Evolutionary conservation across 169 alveolate genomes (phyloP).

Genomic region (Eimeria acervulina): DNA sequence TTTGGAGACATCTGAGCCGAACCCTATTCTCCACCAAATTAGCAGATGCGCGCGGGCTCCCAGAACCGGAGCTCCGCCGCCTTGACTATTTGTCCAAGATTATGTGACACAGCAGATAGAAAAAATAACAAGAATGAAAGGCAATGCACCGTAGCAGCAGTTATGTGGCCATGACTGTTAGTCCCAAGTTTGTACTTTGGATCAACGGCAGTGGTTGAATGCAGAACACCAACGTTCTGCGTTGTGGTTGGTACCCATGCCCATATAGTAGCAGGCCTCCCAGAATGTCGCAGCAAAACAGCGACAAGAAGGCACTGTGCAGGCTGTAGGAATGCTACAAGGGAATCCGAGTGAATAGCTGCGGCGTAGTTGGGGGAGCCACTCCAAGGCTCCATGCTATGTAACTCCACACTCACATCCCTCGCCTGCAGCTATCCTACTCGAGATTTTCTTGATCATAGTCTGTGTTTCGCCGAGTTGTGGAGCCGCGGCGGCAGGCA

Average conservation of each 20-base stretch:
- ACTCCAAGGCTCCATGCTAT: too few species aligned
- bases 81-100: too few species aligned
- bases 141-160: not conserved
- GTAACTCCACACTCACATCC: not conserved
- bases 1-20: not conserved
- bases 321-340: too few species aligned
- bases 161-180: not conserved
- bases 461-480: not conserved
- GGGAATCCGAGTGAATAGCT: too few species aligned
- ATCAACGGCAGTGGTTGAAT: not conserved
- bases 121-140: not conserved
- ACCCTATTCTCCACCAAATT: not conserved
- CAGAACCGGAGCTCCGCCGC: not conserved
- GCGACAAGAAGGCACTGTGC: too few species aligned
- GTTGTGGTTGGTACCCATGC: not conserved
- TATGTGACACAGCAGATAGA: too few species aligned
- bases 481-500: not conserved
- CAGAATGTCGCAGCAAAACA: too few species aligned
- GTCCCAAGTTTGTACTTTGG: too few species aligned
- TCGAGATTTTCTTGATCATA: not conserved
- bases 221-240: not conserved
- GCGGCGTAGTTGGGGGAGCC: too few species aligned
- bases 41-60: not conserved
- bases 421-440: not conserved
- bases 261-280: too few species aligned